Evolutionary conservation across 2,329 filamentous ascomycete genomes (phyloP).

Genomic region (Dactylellina haptotyla): DNA sequence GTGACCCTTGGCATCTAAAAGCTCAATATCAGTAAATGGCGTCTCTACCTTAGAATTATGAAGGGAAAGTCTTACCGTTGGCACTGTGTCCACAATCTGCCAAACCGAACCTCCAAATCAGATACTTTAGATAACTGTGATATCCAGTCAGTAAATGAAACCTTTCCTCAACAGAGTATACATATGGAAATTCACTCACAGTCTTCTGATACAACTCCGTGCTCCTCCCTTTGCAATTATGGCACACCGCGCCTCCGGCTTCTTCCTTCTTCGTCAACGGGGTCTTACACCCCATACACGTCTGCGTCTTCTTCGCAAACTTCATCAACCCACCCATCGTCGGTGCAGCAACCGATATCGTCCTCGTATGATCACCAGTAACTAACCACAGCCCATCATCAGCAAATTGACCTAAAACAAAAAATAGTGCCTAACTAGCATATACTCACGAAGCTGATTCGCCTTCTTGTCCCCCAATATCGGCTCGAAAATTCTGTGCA

Average conservation of each 20-base stretch:
- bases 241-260: slow-evolving; percentile 84
- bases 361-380: slow-evolving; percentile 92
- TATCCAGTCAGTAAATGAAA: not conserved
- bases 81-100: slow-evolving; percentile 95
- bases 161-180: not conserved
- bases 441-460: slow-evolving; percentile 72
- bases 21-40: slow-evolving; percentile 94
- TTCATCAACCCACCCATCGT: slow-evolving; percentile 96
- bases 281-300: slow-evolving; percentile 99
- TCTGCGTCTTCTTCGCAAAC: slow-evolving; percentile 96
- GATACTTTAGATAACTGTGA: slow-evolving; percentile 77
- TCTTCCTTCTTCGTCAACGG: slow-evolving; percentile 83
- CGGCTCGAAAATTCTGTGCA: slow-evolving; percentile 95
- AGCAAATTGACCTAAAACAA: not conserved
- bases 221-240: slow-evolving; percentile 82
- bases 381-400: slow-evolving; percentile 61
- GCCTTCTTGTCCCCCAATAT: slow-evolving; percentile 95
- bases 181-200: not conserved
- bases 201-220: slow-evolving; percentile 95
- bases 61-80: slow-evolving; percentile 79
- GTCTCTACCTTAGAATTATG: slow-evolving; percentile 82
- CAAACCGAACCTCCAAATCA: slow-evolving; percentile 92
- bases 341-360: slow-evolving; percentile 90
- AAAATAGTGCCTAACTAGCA: not conserved
- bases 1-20: slow-evolving; percentile 94